Evolutionary conservation across 441 rosid genomes (phyloP).

Genomic region (Adansonia rubrostipa): DNA sequence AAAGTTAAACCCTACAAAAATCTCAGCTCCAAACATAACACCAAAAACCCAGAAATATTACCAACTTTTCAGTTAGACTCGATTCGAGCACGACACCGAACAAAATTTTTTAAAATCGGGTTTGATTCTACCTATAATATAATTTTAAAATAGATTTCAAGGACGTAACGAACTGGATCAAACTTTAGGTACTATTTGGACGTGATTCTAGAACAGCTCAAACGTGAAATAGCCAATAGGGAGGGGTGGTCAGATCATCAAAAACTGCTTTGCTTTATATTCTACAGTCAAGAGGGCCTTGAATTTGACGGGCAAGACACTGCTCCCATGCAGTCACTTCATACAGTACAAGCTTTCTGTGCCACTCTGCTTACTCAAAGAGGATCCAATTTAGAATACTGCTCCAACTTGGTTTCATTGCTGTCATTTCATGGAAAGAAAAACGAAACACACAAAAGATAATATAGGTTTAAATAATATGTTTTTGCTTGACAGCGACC

Average conservation of each 20-base stretch:
- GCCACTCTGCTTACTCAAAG: slow-evolving; percentile 37
- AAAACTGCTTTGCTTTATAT: slow-evolving; percentile 12
- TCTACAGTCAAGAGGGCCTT: slow-evolving; percentile 20
- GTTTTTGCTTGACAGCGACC: no score
- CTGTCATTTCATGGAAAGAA: slow-evolving; percentile 10
- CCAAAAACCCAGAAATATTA: not conserved
- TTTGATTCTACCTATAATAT: no score
- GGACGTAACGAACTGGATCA: no score
- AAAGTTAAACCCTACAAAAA: slow-evolving; percentile 35
- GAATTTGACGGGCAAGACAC: slow-evolving; percentile 56
- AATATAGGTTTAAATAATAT: no score
- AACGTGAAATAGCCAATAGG: slow-evolving; percentile 13
- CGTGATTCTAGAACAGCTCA: no score
- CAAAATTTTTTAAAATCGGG: no score
- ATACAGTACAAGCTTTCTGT: slow-evolving; percentile 39
- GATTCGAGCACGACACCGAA: no score
- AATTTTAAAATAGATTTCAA: no score
- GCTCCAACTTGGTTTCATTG: slow-evolving; percentile 37
- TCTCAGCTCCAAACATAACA: slow-evolving; percentile 30
- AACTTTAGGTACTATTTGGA: no score
- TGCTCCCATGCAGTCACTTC: slow-evolving; percentile 60
- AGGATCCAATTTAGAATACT: slow-evolving; percentile 39
- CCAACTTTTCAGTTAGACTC: no score
- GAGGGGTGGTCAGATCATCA: slow-evolving; percentile 22
- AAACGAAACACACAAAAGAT: not conserved